Conservation (phyloP, 495 filamentous ascomycete genomes). For the Aspergillus campestris region DNA sequence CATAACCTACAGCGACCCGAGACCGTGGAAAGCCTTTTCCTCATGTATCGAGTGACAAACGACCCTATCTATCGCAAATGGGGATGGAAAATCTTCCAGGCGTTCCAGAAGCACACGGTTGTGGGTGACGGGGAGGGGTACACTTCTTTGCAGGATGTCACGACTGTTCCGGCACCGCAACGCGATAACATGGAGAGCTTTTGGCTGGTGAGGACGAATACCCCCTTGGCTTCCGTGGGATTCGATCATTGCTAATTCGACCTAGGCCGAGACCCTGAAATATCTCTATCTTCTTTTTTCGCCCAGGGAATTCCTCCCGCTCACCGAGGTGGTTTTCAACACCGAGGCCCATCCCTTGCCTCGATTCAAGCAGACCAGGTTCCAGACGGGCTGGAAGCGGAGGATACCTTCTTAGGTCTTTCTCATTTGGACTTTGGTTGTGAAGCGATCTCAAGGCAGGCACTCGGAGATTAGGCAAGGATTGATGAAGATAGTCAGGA, state of each 20-base stretch:
- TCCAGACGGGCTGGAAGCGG: background rate
- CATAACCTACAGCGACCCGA: constrained; percentile 84
- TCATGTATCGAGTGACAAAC: constrained; percentile 86
- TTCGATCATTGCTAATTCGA: background rate
- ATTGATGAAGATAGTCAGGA: no score
- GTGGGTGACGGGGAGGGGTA: constrained; percentile 52
- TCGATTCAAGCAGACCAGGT: background rate
- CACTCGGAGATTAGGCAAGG: no score
- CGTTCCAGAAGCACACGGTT: constrained; percentile 62
- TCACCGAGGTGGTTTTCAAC: background rate
- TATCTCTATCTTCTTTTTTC: constrained; percentile 84
- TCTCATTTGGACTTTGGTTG: no score
- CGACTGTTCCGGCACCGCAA: constrained; percentile 6
- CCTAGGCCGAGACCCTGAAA: constrained; percentile 70
- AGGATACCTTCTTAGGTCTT: background rate
- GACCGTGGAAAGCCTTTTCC: constrained; percentile 77
- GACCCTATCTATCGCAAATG: constrained; percentile 71
- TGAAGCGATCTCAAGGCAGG: no score
- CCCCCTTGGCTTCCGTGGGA: background rate
- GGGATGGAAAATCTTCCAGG: constrained; percentile 87
- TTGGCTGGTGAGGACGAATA: constrained; percentile 46
- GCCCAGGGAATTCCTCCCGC: background rate
- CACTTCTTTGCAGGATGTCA: constrained; percentile 6
- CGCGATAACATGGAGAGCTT: constrained; percentile 78
- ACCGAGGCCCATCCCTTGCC: background rate